Conservation (phyloP, 2,329 filamentous ascomycete species). For the Cytospora mali region DNA sequence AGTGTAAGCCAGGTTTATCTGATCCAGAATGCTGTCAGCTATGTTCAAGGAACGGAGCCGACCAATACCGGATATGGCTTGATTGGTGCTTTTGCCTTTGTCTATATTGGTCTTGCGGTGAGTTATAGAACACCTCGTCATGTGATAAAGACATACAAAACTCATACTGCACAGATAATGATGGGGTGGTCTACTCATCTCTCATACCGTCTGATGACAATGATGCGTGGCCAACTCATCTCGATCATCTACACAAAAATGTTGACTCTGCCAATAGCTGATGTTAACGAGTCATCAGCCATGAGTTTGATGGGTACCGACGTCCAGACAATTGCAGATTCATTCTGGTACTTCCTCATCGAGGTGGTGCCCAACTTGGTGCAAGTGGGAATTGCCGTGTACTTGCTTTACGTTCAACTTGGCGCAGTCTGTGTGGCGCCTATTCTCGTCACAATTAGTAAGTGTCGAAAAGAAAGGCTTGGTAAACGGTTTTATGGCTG, state of each 20-base stretch:
- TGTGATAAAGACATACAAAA: conserved; percentile 6
- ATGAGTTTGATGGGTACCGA: conserved; percentile 37
- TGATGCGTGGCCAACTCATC: conserved; percentile 35
- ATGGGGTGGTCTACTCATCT: conserved; percentile 24
- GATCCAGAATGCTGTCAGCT: conserved; percentile 12
- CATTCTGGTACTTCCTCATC: conserved; percentile 29
- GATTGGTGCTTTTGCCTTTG: conserved; percentile 27
- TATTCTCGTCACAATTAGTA: conserved; percentile 45
- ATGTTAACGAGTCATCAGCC: conserved; percentile 28
- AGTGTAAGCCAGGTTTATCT: conserved; percentile 11
- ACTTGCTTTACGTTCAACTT: conserved; percentile 39
- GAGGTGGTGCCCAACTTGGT: conserved; percentile 33
- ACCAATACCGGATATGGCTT: conserved; percentile 18
- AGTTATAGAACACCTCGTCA: background rate
- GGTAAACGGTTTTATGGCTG: background rate
- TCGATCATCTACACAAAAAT: conserved; percentile 35
- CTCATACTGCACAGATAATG: conserved; percentile 26
- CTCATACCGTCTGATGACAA: conserved; percentile 32
- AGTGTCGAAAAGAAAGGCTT: conserved; percentile 15
- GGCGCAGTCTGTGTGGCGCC: conserved; percentile 48
- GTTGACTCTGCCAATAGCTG: conserved; percentile 28
- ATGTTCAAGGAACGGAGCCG: conserved; percentile 3
- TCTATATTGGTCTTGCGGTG: conserved; percentile 30
- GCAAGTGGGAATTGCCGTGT: conserved; percentile 36
- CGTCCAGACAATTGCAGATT: conserved; percentile 33